A percentile compares a stretch with the other conserved stretches of the same genome.
Evolutionary conservation across 495 filamentous ascomycete genomes (phyloP).

Genomic region (Penicillium cinerascens): DNA sequence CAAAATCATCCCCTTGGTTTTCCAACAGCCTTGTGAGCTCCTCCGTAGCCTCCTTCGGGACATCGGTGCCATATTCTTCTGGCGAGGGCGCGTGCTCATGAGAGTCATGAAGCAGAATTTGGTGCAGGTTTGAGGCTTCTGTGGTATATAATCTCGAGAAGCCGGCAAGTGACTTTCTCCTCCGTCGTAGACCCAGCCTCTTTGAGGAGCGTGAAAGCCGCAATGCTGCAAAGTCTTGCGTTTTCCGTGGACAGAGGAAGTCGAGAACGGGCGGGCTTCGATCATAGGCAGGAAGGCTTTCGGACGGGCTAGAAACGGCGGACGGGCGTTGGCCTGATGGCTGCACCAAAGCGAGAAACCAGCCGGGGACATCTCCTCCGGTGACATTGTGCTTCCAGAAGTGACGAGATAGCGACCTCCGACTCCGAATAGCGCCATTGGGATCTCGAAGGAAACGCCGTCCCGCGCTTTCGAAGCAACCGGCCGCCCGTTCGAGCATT

Average conservation of each 20-base stretch:
- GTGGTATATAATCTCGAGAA: conserved; percentile 32
- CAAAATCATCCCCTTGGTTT: conserved; percentile 18
- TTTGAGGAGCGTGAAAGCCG: conserved; percentile 24
- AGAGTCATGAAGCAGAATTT: background rate
- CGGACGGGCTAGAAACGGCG: conserved; percentile 9
- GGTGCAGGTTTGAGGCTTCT: conserved; percentile 12
- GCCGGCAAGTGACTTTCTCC: conserved; percentile 18
- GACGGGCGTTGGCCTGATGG: conserved; percentile 18
- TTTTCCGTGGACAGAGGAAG: conserved; percentile 38
- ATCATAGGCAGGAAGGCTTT: conserved; percentile 16
- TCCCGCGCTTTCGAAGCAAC: conserved; percentile 74
- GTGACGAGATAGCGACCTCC: conserved; percentile 57
- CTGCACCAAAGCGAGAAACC: conserved; percentile 38
- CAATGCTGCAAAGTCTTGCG: conserved; percentile 21
- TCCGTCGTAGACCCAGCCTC: conserved; percentile 28
- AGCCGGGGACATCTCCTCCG: conserved; percentile 52
- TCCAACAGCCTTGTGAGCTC: conserved; percentile 19
- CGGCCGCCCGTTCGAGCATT: conserved; percentile 83
- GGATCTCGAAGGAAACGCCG: conserved; percentile 61
- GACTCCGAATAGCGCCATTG: conserved; percentile 50
- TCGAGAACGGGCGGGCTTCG: conserved; percentile 31
- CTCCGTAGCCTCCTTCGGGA: conserved; percentile 8
- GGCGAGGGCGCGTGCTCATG: background rate
- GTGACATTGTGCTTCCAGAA: conserved; percentile 66
- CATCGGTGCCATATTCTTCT: background rate